Evolutionary conservation across 2,329 filamentous ascomycete genomes (phyloP), one percentile per base, ranked within the genome.

Genomic region (Paramyrothecium sp.): DNA sequence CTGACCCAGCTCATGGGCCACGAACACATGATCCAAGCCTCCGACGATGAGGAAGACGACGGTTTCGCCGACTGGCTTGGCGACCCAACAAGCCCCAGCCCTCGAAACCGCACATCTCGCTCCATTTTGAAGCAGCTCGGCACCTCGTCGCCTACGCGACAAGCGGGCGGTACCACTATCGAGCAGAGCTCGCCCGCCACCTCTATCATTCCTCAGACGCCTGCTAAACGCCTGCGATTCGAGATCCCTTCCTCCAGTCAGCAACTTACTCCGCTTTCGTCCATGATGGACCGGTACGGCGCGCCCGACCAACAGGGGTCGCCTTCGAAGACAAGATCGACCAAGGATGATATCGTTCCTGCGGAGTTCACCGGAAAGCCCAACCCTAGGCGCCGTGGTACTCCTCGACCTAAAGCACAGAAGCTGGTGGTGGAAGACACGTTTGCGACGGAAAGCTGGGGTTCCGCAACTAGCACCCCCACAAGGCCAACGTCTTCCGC

Each of bases 391-490:
- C 63, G 3, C 61, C 60, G 8, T 61, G 61, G 34, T 58, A 57
- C 12, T 57, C 62, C 20, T 62, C 23, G 26, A 11, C 20, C 34
- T 7, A 20, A 17, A 7, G 41, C 53, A 55, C 58, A 67, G 64
- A 54, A 72, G 7, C 59, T 76, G n/a, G 73, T 76, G 2, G 75
- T 82, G 20, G 69, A 79, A 53, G 79, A 82, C 56, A 80, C 79
- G 10, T 80, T 73, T 61, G 75, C 72, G 19, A 72, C 73, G 4
- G 68, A 68, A n/a, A 73, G 68, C 26, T 71, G 66, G 68, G 61
- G 56, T 4, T 67, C 72, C 1, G 54, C 54, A 10, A 54, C 61
- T 1, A 62, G 59, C 22, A 67, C 68, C 19, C 66, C 67, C 20
- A n/a, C 20, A 55, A 54, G 51, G 59, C 51, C 58, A 57, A 47